Evolutionary conservation across 169 alveolate species (phyloP).

Genomic region (Plasmodium blacklocki): DNA sequence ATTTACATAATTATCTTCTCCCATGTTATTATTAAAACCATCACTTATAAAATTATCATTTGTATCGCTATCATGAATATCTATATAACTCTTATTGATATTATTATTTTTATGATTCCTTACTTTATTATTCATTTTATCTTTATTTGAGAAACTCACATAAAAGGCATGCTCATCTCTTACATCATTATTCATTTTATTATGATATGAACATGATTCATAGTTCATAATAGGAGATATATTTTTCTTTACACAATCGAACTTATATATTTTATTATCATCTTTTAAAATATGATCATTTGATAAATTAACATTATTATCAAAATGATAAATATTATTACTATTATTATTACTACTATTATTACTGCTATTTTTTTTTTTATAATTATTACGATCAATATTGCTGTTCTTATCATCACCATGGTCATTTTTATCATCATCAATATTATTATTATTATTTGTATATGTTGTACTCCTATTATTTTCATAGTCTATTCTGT

Average conservation of each 20-base stretch:
- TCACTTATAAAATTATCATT: too few relatives aligned
- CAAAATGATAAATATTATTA: not conserved
- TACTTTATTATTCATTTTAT: too few relatives aligned
- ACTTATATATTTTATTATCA: not conserved
- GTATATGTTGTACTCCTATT: not conserved
- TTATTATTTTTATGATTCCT: too few relatives aligned
- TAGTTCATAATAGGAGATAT: not conserved
- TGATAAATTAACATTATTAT: not conserved
- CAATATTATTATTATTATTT: slow-evolving; percentile 7
- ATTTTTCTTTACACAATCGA: not conserved
- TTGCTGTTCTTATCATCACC: not conserved
- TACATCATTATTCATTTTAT: not conserved
- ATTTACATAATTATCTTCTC: too few relatives aligned
- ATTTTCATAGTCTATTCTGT: not conserved
- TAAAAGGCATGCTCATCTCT: not conserved
- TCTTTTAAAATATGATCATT: not conserved
- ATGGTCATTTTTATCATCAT: not conserved
- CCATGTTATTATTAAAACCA: too few relatives aligned
- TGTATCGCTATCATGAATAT: too few relatives aligned
- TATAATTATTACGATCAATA: not conserved
- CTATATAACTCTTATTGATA: too few relatives aligned
- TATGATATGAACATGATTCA: not conserved
- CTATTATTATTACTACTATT: not conserved
- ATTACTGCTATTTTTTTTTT: not conserved
- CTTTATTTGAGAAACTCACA: not conserved